These are phyloP conservation scores for Rhizopus sp. DNA, from an alignment of 371 early-diverging fungal genomes.

Conservation along the genomic window DNA sequence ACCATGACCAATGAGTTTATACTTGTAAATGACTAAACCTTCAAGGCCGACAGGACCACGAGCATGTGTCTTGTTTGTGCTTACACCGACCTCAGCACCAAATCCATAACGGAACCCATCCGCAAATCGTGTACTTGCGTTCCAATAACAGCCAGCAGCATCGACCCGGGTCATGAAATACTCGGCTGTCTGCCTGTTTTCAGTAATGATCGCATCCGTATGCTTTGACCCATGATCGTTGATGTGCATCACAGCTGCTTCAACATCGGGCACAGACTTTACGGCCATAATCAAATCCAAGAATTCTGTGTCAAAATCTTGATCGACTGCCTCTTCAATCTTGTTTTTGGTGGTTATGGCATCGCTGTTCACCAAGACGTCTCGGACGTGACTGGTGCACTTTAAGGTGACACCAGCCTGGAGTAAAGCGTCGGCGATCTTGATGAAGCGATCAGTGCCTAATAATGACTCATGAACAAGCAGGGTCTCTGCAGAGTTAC, in stretches of 20 bases:
- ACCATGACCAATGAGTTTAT: conserved; percentile 90
- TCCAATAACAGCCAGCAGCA: conserved; percentile 97
- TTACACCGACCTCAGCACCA: conserved; percentile 95
- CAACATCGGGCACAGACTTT: conserved; percentile 71
- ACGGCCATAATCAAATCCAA: conserved; percentile 86
- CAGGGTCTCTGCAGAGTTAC: conserved; percentile 92
- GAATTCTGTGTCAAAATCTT: conserved; percentile 89
- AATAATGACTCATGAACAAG: conserved; percentile 75
- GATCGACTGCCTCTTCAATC: conserved; percentile 32
- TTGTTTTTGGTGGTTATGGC: conserved; percentile 21
- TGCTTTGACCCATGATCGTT: conserved; percentile 93
- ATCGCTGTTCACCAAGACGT: conserved; percentile 19
- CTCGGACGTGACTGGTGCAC: conserved; percentile 47
- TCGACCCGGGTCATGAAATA: conserved; percentile 90
- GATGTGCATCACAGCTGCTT: conserved; percentile 88
- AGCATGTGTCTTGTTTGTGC: conserved; percentile 98
- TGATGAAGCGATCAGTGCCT: conserved; percentile 41
- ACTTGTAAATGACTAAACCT: conserved; percentile 96
- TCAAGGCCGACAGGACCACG: conserved; percentile 97
- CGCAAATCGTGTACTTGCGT: conserved; percentile 94
- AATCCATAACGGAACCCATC: conserved; percentile 98
- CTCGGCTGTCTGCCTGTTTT: conserved; percentile 70
- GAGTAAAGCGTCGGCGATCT: conserved; percentile 59
- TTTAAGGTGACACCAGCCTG: conserved; percentile 64
- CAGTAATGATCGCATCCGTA: conserved; percentile 93